Evolutionary conservation across 768 basidiomycete species (phyloP).

Genomic region (Boletellus emodensis): DNA sequence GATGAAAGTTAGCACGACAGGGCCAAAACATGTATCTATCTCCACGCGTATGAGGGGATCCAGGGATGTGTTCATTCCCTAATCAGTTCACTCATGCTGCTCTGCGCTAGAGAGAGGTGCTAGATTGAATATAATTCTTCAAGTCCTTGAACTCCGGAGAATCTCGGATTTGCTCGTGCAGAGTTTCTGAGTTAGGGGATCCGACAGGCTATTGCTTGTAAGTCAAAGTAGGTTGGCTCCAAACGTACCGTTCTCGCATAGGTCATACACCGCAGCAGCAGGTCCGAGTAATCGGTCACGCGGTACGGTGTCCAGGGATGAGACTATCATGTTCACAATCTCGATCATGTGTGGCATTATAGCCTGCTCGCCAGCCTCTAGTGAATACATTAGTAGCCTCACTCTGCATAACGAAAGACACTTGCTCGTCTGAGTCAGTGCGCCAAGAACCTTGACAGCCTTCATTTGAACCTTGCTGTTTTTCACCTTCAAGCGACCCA

Average conservation of each 20-base stretch:
- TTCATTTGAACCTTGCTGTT: constrained; percentile 3
- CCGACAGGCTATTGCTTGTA: too few relatives aligned
- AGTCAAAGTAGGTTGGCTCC: too few relatives aligned
- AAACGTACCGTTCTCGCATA: constrained; percentile 5
- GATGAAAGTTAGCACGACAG: too few relatives aligned
- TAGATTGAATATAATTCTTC: too few relatives aligned
- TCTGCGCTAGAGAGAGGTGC: too few relatives aligned
- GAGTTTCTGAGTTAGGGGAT: too few relatives aligned
- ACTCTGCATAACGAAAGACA: not conserved
- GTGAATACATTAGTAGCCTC: not conserved
- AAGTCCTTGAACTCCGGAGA: too few relatives aligned
- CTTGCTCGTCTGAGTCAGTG: constrained; percentile 5
- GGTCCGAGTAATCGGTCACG: not conserved
- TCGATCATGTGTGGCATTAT: not conserved
- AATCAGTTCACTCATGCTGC: too few relatives aligned
- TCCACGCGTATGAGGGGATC: too few relatives aligned
- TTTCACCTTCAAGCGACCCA: not conserved
- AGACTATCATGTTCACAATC: constrained; percentile 5
- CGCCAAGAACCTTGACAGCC: constrained; percentile 2
- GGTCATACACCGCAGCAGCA: not conserved
- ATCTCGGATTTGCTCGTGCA: too few relatives aligned
- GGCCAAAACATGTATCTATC: too few relatives aligned
- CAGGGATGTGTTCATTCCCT: too few relatives aligned
- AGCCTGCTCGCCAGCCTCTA: not conserved
- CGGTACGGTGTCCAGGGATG: not conserved